Evolutionary conservation across 208 protist species (phyloP), one percentile per base, ranked within the genome.

Genomic region (Borovskyia barvae): DNA sequence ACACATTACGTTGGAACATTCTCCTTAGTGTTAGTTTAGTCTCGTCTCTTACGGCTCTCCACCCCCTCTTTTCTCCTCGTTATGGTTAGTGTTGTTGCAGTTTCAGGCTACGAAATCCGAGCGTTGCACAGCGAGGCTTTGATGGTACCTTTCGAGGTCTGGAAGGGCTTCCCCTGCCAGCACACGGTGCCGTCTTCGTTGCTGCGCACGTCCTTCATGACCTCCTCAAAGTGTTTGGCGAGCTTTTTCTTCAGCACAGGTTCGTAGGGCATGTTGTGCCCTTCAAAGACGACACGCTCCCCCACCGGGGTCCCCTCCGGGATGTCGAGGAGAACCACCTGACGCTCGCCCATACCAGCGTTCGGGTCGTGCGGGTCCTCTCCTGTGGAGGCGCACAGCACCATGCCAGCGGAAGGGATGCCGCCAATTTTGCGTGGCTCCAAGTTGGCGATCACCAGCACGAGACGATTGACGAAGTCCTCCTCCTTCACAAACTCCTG

Each of bases 391-490:
- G 89, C 90, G 62, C 91, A 96, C 42, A 98, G 66, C 40, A 98
- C 90, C 95, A 98, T 98, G 48, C 90, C 95, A 35, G 82, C 64
- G 19, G 84, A 94, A n/a, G 75, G 60, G 22, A 97, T 79, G 42
- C 93, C 95, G 22, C 59, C 80, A 59, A 97, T 93, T 73, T 97
- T 97, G 33, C 83, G 86, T 15, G 96, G 92, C 75, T 98, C 93
- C 42, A 97, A 73, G 72, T 97, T 97, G 24, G 89, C 92, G 29
- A 97, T 80, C 19, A 97, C 85, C 12, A 97, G 66, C 45, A 97
- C 92, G 9, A 90, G 57, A 29, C 80, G 70, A 60, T 86, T 82
- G 17, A 91, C 26, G 33, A 98, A 82, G 15, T 95, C 81, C 47
- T 95, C 87, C 58, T 72, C 61, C 55, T 64, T 89, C 19, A 95